Percentiles rank a stretch among this genome's conserved stretches.
Conservation (phyloP, 2,329 filamentous ascomycete species). For the Apiospora kogelbergensis region DNA sequence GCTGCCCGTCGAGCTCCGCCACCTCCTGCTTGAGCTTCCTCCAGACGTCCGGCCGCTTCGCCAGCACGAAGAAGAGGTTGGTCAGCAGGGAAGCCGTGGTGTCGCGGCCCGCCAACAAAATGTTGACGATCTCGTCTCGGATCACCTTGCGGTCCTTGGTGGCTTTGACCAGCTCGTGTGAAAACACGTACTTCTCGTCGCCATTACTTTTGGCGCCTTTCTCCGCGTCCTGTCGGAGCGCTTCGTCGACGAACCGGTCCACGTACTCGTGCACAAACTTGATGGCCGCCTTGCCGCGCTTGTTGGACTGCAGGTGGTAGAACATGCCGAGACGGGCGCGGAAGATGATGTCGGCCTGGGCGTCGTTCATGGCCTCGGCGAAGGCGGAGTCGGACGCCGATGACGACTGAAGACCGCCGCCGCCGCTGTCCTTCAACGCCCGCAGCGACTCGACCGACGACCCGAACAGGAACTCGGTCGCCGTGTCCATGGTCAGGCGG, state of each 20-base stretch:
- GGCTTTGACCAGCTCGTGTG: constrained; percentile 20
- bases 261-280: constrained; percentile 25
- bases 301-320: background rate
- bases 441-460: constrained; percentile 20
- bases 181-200: constrained; percentile 20
- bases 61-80: constrained; percentile 3
- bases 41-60: constrained; percentile 10
- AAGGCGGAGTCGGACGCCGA: constrained; percentile 19
- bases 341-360: background rate
- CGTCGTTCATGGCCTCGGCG: constrained; percentile 9
- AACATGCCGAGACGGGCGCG: background rate
- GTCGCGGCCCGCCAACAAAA: constrained; percentile 27
- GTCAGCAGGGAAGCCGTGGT: constrained; percentile 25
- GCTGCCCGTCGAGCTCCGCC: constrained; percentile 9
- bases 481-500: constrained; percentile 24
- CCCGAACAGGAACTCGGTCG: constrained; percentile 28
- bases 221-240: constrained; percentile 12
- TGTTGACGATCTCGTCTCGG: constrained; percentile 26
- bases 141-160: constrained; percentile 13
- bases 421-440: constrained; percentile 11
- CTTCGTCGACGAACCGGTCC: constrained; percentile 6
- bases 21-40: constrained; percentile 5
- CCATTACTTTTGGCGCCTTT: background rate
- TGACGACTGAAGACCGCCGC: too few relatives aligned
- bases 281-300: constrained; percentile 19